Conservation (phyloP, 106 monocot species). For the Alisma plantagoaquatica region DNA sequence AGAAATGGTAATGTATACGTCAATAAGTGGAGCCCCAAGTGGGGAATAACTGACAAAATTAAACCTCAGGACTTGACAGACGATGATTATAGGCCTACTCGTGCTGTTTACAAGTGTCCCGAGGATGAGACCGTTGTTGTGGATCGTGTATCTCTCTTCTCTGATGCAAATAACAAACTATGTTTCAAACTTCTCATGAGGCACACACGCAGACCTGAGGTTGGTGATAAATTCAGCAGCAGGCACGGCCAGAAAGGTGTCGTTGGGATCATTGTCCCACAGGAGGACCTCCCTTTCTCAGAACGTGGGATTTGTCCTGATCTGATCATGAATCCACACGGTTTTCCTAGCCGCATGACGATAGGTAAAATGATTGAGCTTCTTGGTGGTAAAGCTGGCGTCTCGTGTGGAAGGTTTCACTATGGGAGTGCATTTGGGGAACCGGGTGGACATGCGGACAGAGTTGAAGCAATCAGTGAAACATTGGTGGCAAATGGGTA, state of each 20-base stretch:
- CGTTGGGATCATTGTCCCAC: constrained; percentile 85
- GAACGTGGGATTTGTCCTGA: constrained; percentile 94
- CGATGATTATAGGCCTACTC: constrained; percentile 44
- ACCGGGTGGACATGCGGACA: constrained; percentile 91
- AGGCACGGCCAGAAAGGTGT: constrained; percentile 99
- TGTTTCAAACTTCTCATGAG: constrained; percentile 75
- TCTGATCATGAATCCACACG: constrained; percentile 99
- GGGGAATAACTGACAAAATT: constrained; percentile 17
- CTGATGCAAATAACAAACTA: constrained; percentile 56
- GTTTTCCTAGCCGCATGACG: constrained; percentile 99
- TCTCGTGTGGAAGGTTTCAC: constrained; percentile 81
- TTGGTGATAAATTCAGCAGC: constrained; percentile 98
- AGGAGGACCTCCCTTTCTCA: constrained; percentile 95
- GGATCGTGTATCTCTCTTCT: constrained; percentile 50
- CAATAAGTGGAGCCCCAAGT: constrained; percentile 65
- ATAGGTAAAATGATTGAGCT: constrained; percentile 98
- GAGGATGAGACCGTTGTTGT: constrained; percentile 70
- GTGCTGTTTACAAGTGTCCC: constrained; percentile 21
- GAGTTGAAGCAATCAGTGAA: constrained; percentile 80
- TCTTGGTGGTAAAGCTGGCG: constrained; percentile 92
- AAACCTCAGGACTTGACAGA: too few relatives aligned
- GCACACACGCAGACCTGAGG: constrained; percentile 85
- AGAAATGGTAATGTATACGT: constrained; percentile 66
- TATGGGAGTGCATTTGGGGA: constrained; percentile 99
- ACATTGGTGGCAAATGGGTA: constrained; percentile 21